Evolutionary conservation across 257 asterid genomes (phyloP).

Genomic region (Ehretia macrophylla): DNA sequence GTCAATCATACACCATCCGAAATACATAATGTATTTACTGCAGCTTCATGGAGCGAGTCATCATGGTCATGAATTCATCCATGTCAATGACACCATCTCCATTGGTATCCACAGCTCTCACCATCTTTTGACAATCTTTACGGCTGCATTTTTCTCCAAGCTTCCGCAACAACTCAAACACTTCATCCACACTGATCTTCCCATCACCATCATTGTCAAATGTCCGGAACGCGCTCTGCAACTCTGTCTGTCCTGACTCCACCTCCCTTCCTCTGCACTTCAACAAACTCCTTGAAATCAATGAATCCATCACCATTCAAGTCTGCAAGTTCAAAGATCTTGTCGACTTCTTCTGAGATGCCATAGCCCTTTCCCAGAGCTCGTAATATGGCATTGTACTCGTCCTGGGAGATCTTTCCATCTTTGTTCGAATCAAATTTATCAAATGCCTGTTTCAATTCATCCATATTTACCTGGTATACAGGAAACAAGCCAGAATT

Average conservation of each 20-base stretch:
- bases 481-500: slow-evolving; percentile 35
- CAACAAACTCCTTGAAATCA: slow-evolving; percentile 77
- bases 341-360: slow-evolving; percentile 51
- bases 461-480: slow-evolving; percentile 50
- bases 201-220: slow-evolving; percentile 81
- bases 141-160: slow-evolving; percentile 64
- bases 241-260: slow-evolving; percentile 55
- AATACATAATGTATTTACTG: background rate
- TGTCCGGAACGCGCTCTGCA: slow-evolving; percentile 60
- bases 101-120: slow-evolving; percentile 70
- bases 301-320: slow-evolving; percentile 77
- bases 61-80: slow-evolving; percentile 79
- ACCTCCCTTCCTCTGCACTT: slow-evolving; percentile 71
- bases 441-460: slow-evolving; percentile 63
- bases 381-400: slow-evolving; percentile 61
- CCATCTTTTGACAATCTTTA: slow-evolving; percentile 79
- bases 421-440: slow-evolving; percentile 67
- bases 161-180: slow-evolving; percentile 47
- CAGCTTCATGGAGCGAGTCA: slow-evolving; percentile 57
- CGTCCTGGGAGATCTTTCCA: slow-evolving; percentile 80
- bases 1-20: too few species aligned
- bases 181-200: slow-evolving; percentile 64
- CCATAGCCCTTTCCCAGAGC: slow-evolving; percentile 52
- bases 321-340: slow-evolving; percentile 80
- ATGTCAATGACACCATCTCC: slow-evolving; percentile 90